Evolutionary conservation across 2,329 filamentous ascomycete species (phyloP), one percentile per base, ranked within the genome.

Genomic region (Aspergillus luchuensis): DNA sequence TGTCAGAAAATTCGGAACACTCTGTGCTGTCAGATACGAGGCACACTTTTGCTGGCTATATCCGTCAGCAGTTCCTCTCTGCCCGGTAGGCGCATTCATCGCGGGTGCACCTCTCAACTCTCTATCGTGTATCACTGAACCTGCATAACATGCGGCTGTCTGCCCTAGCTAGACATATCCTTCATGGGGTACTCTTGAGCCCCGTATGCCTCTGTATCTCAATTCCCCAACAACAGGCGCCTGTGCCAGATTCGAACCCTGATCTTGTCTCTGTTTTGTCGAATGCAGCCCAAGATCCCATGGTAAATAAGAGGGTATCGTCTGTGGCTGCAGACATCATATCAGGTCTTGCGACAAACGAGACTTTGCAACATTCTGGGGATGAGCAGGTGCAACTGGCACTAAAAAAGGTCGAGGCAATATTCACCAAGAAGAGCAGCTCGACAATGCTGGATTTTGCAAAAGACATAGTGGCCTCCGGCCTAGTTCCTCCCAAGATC

Each of bases 401-500:
- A 8, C 57, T 33, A 33, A 23, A 47, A 15, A 62, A 30, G 38
- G 49, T 63, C 5, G 36, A 48, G 23, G 23, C 36, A 8, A 50
- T 61, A 47, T 57, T 63, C 49, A 25, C 47, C 13, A 56, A 52
- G 15, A 48, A 49, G n/a, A 33, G 19, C 11, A 43, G 30, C 17
- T 21, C 38, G 3, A 54, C 56, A 45, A 25, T 63, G 8, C n/a
- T 59, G n/a, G 33, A 21, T 3, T 47, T 51, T 11, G 61, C 61
- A 2, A 28, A 60, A 5, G 57, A 59, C 25, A 33, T 65, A 15
- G 30, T 58, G 23, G 43, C 52, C 33, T 49, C 60, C 7, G 66
- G 66, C 11, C 58, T 69, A 23, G 23, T 69, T 17, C 61, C 65
- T 5, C 15, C 54, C 7, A 59, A 62, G 10, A 61, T 66, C 15